These are phyloP conservation scores for Eucalyptus regnans DNA, from an alignment of 345 rosid genomes.

Conservation along the genomic window DNA sequence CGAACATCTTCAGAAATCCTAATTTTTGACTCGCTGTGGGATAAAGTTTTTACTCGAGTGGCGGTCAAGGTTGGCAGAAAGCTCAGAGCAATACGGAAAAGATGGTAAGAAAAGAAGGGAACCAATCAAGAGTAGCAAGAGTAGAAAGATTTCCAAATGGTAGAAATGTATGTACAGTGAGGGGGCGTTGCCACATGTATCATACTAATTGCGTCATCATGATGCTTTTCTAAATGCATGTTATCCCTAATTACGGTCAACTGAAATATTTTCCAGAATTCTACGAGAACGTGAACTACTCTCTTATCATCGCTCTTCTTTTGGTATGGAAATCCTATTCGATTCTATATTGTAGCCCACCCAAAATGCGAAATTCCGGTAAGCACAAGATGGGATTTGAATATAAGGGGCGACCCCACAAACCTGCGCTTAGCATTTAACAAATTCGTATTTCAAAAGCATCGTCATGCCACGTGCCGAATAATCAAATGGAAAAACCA, in stretches of 20 bases:
- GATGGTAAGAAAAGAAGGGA: background rate
- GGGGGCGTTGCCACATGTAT: too few species aligned
- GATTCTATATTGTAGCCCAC: background rate
- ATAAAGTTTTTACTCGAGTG: background rate
- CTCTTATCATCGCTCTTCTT: background rate
- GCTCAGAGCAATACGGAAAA: background rate
- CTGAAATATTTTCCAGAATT: background rate
- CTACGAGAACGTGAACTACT: background rate
- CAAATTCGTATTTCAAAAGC: background rate
- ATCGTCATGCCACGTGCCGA: background rate
- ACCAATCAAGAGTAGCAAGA: background rate
- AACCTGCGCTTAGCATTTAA: too few species aligned
- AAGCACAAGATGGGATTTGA: background rate
- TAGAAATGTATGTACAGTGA: background rate
- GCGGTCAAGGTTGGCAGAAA: background rate
- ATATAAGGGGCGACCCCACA: background rate
- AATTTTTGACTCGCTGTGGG: background rate
- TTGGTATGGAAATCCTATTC: background rate
- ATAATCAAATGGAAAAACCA: background rate
- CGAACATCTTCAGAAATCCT: background rate
- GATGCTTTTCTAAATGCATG: background rate
- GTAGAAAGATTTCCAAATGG: background rate
- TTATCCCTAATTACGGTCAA: background rate
- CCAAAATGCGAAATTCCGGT: background rate
- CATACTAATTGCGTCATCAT: background rate